These are phyloP conservation scores for Diddensiella santjacobensis DNA, from an alignment of 805 yeast species.

Conservation along the genomic window DNA sequence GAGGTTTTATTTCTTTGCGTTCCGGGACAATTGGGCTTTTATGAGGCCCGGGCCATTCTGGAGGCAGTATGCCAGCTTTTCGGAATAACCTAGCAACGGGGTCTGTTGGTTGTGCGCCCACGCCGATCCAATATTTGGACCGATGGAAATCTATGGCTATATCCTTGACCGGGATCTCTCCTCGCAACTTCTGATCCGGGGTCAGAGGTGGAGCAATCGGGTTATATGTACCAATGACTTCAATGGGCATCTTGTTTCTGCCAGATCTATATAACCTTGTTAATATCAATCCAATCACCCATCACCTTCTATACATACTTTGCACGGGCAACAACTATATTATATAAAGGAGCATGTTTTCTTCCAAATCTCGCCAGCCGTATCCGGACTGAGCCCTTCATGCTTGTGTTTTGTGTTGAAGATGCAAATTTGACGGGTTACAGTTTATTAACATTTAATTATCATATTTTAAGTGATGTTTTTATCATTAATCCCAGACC, in stretches of 20 bases:
- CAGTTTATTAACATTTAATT: not conserved
- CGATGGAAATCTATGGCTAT: conserved; percentile 81
- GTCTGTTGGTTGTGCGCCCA: conserved; percentile 92
- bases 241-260: conserved; percentile 85
- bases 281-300: not conserved
- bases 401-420: conserved; percentile 22
- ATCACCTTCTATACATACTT: conserved; percentile 27
- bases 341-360: conserved; percentile 79
- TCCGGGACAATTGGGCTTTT: conserved; percentile 22
- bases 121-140: conserved; percentile 94
- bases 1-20: conserved; percentile 15
- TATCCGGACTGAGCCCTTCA: conserved; percentile 76
- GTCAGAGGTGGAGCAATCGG: conserved; percentile 73
- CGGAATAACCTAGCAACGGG: conserved; percentile 72
- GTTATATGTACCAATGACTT: conserved; percentile 90
- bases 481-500: not conserved
- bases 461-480: not conserved
- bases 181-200: conserved; percentile 54
- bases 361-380: conserved; percentile 93
- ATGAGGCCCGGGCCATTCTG: conserved; percentile 35
- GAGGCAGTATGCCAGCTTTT: conserved; percentile 60
- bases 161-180: conserved; percentile 65
- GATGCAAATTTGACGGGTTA: not conserved
- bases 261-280: conserved; percentile 45
- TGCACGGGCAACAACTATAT: conserved; percentile 82